Evolutionary conservation across 2,329 filamentous ascomycete genomes (phyloP), one percentile per base, ranked within the genome.

Genomic region (Xylariaceae sp.): DNA sequence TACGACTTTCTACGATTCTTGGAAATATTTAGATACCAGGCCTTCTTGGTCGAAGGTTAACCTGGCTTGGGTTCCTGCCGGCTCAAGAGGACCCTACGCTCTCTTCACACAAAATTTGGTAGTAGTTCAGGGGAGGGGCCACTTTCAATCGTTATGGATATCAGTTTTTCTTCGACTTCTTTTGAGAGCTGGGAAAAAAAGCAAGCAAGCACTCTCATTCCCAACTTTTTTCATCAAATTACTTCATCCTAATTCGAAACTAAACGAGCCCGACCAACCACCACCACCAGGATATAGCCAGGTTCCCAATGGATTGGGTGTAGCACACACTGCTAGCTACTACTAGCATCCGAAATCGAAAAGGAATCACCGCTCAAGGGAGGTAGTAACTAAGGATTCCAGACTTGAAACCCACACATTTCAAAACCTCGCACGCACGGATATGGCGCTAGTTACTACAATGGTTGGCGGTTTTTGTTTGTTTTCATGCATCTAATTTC

Each of bases 11-110:
- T 64, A 63, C 61, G 54, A 65, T 71, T 69, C 67, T 66, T 70
- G 66, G 65, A 70, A 65, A 70, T 70, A 69, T 45, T 67, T 62
- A 59, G 61, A 65, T 66, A 61, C 62, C 60, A 63, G 62, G 56
- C 57, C 59, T 56, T 55, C 55, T 52, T 54, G 57, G 49, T 59
- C 56, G 54, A 55, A 46, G 21, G 32, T 41, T 47, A 26, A 51
- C 48, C 57, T 60, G 61, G 61, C 52, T 37, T 48, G 51, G 52
- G 54, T 54, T 50, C 52, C 48, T 52, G 52, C 49, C 59, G 56
- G 50, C 52, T 56, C 46, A 45, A 60, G 53, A 50, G 56, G 44
- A 19, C 61, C 29, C 48, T 42, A 49, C 59, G 48, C 52, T 60
- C 57, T 55, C 40, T 58, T 61, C 20, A 48, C 48, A 49, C 5